Evolutionary conservation across 768 basidiomycete genomes (phyloP).

Genomic region (Galerina marginata): DNA sequence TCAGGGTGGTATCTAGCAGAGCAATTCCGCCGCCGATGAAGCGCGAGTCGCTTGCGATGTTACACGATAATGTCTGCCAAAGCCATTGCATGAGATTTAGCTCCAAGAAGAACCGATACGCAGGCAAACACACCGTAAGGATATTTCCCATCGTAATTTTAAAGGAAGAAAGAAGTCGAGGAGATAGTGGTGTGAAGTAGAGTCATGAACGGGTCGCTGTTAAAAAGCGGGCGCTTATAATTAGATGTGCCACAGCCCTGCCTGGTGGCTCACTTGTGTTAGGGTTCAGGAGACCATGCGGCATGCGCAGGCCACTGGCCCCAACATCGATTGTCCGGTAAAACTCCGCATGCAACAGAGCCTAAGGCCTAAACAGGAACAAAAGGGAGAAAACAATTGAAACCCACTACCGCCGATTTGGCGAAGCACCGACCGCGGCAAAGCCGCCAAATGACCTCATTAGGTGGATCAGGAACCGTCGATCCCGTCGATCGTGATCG

Average conservation of each 20-base stretch:
- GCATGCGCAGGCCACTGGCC: too few relatives aligned
- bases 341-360: too few relatives aligned
- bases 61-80: neutral
- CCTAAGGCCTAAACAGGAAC: too few relatives aligned
- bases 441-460: neutral
- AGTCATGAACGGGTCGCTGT: neutral
- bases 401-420: too few relatives aligned
- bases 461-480: neutral
- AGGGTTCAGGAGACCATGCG: too few relatives aligned
- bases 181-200: neutral
- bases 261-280: too few relatives aligned
- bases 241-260: neutral
- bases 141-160: constrained; percentile 1
- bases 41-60: neutral
- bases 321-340: too few relatives aligned
- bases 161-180: neutral
- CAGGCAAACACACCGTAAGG: neutral
- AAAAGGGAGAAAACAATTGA: too few relatives aligned
- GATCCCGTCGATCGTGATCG: constrained; percentile 5
- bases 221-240: constrained; percentile 2
- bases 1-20: neutral
- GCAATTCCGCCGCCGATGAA: neutral
- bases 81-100: neutral
- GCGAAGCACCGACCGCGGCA: too few relatives aligned
- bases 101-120: neutral